Evolutionary conservation across 352 stramenopile genomes (phyloP).

Genomic region (Phytophthora pseudosyringae): DNA sequence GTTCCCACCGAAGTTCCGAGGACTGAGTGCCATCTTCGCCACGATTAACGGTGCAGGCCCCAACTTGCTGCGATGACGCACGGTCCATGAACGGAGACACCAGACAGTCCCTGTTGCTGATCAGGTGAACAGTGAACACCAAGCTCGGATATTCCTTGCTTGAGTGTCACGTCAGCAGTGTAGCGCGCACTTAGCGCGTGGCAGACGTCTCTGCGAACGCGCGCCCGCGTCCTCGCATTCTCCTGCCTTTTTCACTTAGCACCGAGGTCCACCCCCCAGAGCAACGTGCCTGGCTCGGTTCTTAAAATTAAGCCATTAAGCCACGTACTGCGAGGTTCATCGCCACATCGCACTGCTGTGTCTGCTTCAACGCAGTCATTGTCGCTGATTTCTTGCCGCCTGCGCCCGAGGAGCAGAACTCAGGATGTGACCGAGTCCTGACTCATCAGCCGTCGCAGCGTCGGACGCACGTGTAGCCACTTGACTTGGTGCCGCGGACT

Average conservation of each 20-base stretch:
- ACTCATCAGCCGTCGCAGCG: constrained; percentile 19
- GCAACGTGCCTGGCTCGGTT: too few relatives aligned
- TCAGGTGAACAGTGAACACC: constrained; percentile 20
- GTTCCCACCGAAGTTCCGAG: too few relatives aligned
- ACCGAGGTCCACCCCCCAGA: constrained; percentile 19
- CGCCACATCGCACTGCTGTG: constrained; percentile 20
- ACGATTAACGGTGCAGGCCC: too few relatives aligned
- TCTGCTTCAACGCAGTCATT: constrained; percentile 16
- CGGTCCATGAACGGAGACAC: constrained; percentile 7
- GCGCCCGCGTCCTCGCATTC: constrained; percentile 21
- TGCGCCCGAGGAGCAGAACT: constrained; percentile 27
- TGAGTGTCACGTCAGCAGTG: constrained; percentile 16
- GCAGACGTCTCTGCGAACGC: constrained; percentile 25
- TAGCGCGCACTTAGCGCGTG: constrained; percentile 8
- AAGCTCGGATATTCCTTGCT: constrained; percentile 18
- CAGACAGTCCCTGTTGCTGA: constrained; percentile 7
- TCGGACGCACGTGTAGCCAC: constrained; percentile 8
- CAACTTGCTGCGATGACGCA: constrained; percentile 13
- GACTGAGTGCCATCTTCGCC: too few relatives aligned
- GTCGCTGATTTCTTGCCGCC: constrained; percentile 25
- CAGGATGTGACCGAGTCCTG: constrained; percentile 21
- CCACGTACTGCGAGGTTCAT: constrained; percentile 9
- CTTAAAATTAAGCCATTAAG: constrained; percentile 6
- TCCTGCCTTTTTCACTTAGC: constrained; percentile 28
- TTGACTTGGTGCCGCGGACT: constrained; percentile 6